phyloP scores from a whole-genome alignment of 176 grass and related monocot genomes.

The Musa acuminata region DNA sequence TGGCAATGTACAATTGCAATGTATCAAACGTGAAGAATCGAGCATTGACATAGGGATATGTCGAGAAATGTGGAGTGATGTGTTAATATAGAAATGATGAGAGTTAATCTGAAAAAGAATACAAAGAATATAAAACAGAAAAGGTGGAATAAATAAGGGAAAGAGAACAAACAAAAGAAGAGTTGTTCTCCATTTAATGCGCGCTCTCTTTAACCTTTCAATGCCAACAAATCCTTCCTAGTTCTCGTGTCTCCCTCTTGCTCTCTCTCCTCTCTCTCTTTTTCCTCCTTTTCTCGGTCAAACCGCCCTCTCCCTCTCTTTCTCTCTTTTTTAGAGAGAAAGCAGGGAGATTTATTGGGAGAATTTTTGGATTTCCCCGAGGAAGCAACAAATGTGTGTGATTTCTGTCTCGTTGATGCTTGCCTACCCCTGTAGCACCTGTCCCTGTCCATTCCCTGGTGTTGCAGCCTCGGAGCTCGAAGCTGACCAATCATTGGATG shows the following conservation, averaged over 20 bases:
- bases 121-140: too few relatives aligned
- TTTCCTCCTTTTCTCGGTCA: constrained; percentile 35
- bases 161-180: neutral
- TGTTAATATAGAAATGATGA: too few relatives aligned
- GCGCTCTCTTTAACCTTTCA: neutral
- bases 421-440: constrained; percentile 7
- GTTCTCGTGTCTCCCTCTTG: constrained; percentile 6
- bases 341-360: constrained; percentile 24
- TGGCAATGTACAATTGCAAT: too few relatives aligned
- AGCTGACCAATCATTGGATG: constrained; percentile 41
- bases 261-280: constrained; percentile 1
- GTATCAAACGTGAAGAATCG: too few relatives aligned
- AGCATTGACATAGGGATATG: too few relatives aligned
- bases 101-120: too few relatives aligned
- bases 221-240: constrained; percentile 41
- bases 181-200: neutral
- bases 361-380: constrained; percentile 25
- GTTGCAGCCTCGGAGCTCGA: constrained; percentile 12
- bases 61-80: too few relatives aligned
- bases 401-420: constrained; percentile 39
- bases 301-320: constrained; percentile 40
- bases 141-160: neutral
- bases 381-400: constrained; percentile 11
- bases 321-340: constrained; percentile 18
- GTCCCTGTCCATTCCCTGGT: constrained; percentile 19